These are phyloP conservation scores for Ettlia oleoabundans DNA, from an alignment of 139 green algal genomes.

Conservation along the genomic window DNA sequence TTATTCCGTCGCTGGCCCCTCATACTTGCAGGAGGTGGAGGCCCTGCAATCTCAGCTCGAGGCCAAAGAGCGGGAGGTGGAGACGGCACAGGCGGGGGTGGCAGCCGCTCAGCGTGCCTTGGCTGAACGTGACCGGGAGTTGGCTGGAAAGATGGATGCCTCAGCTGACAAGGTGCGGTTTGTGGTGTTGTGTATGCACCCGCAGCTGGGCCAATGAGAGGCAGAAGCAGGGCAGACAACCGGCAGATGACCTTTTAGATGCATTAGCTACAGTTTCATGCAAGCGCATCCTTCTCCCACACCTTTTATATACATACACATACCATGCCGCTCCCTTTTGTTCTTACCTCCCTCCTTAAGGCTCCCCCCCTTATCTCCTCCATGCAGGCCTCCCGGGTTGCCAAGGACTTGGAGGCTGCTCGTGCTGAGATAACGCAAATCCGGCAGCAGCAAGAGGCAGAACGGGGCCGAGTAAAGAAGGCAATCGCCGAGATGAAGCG, in stretches of 20 bases:
- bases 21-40: slow-evolving; percentile 35
- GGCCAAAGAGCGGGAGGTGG: slow-evolving; percentile 7
- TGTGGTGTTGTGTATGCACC: not conserved
- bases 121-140: not conserved
- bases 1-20: not conserved
- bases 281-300: not conserved
- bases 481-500: slow-evolving; percentile 52
- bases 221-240: no score
- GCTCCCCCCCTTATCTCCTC: not conserved
- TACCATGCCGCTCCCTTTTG: no score
- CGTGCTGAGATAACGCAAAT: slow-evolving; percentile 30
- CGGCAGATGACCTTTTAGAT: no score
- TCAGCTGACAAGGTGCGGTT: slow-evolving; percentile 14
- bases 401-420: slow-evolving; percentile 8
- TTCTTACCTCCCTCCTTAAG: not conserved
- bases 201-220: no score
- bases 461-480: slow-evolving; percentile 52
- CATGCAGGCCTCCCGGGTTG: slow-evolving; percentile 3
- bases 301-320: no score
- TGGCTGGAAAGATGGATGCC: not conserved
- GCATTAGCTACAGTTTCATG: not conserved
- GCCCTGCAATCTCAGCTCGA: not conserved
- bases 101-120: not conserved
- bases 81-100: not conserved
- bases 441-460: slow-evolving; percentile 48